Evolutionary conservation across 2,329 filamentous ascomycete species (phyloP).

Genomic region (Colletotrichum sublineola): DNA sequence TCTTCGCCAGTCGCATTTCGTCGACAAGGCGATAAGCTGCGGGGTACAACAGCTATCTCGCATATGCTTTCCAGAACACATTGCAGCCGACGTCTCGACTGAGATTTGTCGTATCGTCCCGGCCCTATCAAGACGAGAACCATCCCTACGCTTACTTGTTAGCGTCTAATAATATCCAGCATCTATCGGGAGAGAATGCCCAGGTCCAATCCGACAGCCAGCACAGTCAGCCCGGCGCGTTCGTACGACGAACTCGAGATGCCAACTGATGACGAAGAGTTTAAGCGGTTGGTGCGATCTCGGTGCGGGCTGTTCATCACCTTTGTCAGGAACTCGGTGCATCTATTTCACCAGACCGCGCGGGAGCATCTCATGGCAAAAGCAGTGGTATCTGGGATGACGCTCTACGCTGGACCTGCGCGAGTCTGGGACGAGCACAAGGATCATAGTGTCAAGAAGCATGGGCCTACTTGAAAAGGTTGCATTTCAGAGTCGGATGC

Average conservation of each 20-base stretch:
- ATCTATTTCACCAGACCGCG: neutral
- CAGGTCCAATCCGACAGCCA: neutral
- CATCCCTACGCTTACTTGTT: neutral
- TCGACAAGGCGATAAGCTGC: neutral
- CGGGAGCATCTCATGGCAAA: neutral
- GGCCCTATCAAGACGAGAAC: neutral
- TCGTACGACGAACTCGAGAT: neutral
- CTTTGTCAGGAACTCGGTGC: neutral
- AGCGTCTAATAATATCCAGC: neutral
- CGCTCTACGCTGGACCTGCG: neutral
- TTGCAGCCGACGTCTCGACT: neutral
- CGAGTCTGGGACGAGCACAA: neutral
- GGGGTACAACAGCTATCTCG: no score
- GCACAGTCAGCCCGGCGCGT: neutral
- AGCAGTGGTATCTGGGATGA: neutral
- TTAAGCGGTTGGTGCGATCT: neutral
- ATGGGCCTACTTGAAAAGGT: neutral
- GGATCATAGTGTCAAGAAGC: neutral
- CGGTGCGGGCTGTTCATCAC: neutral
- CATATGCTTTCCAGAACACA: neutral
- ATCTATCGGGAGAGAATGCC: conserved; percentile 14
- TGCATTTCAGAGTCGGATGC: neutral
- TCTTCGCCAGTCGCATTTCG: neutral
- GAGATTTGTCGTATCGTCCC: neutral
- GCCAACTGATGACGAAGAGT: neutral